Percentiles rank a stretch among this genome's conserved stretches.
These are phyloP conservation scores for Capsella bursapastoris DNA, from an alignment of 345 rosid species.

Conservation along the genomic window DNA sequence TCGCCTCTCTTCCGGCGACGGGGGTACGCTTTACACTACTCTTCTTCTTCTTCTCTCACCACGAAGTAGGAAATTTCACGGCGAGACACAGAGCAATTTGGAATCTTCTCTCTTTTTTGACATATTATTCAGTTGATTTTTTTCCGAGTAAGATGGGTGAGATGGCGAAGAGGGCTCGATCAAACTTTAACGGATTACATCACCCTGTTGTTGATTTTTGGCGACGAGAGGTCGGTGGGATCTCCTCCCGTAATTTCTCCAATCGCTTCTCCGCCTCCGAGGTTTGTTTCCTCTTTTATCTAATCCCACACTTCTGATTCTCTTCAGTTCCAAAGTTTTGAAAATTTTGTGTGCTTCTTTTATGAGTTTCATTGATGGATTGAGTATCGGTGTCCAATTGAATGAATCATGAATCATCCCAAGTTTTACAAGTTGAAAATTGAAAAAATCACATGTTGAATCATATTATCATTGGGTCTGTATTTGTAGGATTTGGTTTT, in stretches of 20 bases:
- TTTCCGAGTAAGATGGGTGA: slow-evolving; percentile 37
- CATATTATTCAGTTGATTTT: background rate
- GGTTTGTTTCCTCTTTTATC: slow-evolving; percentile 47
- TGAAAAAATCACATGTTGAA: background rate
- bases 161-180: slow-evolving; percentile 40
- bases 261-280: slow-evolving; percentile 76
- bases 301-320: background rate
- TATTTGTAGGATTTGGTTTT: slow-evolving; percentile 67
- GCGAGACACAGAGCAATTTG: slow-evolving; percentile 13
- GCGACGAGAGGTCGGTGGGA: slow-evolving; percentile 76
- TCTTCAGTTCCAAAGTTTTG: background rate
- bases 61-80: background rate
- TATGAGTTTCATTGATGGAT: background rate
- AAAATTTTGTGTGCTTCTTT: background rate
- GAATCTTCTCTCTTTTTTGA: background rate
- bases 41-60: background rate
- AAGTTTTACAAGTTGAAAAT: background rate
- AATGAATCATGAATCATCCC: background rate
- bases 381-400: background rate
- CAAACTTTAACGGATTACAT: slow-evolving; percentile 43
- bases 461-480: background rate
- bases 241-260: slow-evolving; percentile 68
- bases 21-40: background rate
- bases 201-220: slow-evolving; percentile 68
- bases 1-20: slow-evolving; percentile 12